These are phyloP conservation scores for Euclidium syriacum DNA, from an alignment of 345 rosid species.

Conservation along the genomic window DNA sequence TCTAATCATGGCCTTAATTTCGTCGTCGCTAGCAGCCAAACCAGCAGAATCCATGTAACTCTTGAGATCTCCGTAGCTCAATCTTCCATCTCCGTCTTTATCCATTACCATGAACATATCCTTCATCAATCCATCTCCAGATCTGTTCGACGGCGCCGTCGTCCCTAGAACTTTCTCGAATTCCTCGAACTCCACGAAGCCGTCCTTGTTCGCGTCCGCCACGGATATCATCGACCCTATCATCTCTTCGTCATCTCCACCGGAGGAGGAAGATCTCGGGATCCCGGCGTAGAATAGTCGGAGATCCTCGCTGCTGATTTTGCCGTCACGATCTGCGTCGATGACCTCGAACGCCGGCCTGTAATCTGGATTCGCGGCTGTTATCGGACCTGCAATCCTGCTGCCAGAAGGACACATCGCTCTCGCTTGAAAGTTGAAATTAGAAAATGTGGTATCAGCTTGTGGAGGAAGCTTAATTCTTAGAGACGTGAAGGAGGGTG, in stretches of 20 bases:
- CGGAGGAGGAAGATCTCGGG: conserved; percentile 11
- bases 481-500: conserved; percentile 17
- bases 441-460: background rate
- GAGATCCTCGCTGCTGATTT: conserved; percentile 75
- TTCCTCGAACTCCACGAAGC: conserved; percentile 84
- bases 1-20: conserved; percentile 61
- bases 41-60: conserved; percentile 65
- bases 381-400: conserved; percentile 13
- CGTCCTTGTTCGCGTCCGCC: conserved; percentile 70
- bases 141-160: background rate
- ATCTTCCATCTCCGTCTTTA: conserved; percentile 74
- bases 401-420: conserved; percentile 50
- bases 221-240: conserved; percentile 69
- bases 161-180: conserved; percentile 58
- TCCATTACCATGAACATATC: conserved; percentile 81
- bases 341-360: conserved; percentile 69
- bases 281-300: conserved; percentile 50
- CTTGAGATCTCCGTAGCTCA: conserved; percentile 62
- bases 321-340: conserved; percentile 88
- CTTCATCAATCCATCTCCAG: conserved; percentile 32
- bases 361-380: conserved; percentile 27
- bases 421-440: background rate
- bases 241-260: conserved; percentile 21
- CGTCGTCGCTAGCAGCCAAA: conserved; percentile 45
- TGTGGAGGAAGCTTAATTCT: background rate